Base-by-base conservation (phyloP, 1,139 yeast species). In the Geotrichum citri-aurantii region DNA sequence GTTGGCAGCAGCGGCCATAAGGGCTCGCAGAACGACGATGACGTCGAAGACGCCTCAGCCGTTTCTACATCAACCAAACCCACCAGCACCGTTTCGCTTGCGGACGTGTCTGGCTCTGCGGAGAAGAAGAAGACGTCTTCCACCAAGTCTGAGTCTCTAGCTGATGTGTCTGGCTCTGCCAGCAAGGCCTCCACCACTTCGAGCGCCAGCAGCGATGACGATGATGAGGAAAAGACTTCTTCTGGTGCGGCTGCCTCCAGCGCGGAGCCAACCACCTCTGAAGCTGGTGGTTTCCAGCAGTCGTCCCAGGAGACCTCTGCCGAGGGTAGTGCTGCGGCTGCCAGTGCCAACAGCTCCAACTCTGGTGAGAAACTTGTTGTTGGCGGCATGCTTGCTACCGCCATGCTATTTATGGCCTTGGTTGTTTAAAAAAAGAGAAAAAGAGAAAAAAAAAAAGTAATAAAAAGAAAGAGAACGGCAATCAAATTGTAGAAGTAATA, bases 201-300 rank as follows among this genome's bases (percentile, higher is more conserved):
- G 24, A 59, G 17, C 47, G 24, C 37, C 24, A 26, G 19, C 5
- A 26, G 50, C 19, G 48, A n/a, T 19, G 23, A 33, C 19, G n/a
- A 23, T 11, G 29, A 23, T n/a, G 29, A 60, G 24, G 48, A 65
- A 4, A 62, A 51, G 40, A 48, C 65, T 49, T 23, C 56, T 33
- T 24, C 52, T 14, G 47, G 60, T 27, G 50, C 62, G 8, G 53
- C 61, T 33, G 47, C 61, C 23, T 14, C 53, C n/a, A n/a, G n/a
- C n/a, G n/a, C n/a, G n/a, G n/a, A n/a, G n/a, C n/a, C n/a, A n/a
- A n/a, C n/a, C n/a, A n/a, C n/a, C 3, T 24, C 49, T 31, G 48
- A 37, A 11, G 51, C 14, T 27, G 24, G 93, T 42, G 56, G 56
- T 7, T 53, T 53, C 46, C 23, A 53, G 27, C 56, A 53, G 42